Percentiles rank a stretch among this genome's conserved stretches.
Evolutionary conservation across 768 basidiomycete genomes (phyloP).

Genomic region (Serpula lacrymans): DNA sequence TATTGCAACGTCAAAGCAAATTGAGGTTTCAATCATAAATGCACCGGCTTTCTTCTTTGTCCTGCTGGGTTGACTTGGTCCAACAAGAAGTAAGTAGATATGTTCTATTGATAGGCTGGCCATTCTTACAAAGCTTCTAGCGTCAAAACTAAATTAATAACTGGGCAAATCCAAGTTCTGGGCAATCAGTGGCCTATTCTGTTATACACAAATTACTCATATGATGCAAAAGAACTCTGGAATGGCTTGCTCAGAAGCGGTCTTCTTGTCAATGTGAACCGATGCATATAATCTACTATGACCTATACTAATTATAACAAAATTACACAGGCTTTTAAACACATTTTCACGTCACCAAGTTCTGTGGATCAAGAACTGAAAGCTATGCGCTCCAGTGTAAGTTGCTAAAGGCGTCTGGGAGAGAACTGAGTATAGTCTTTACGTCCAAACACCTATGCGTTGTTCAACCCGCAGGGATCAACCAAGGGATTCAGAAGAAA

Average conservation of each 20-base stretch:
- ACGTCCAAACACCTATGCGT: no score
- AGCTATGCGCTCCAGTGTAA: conserved; percentile 21
- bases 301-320: no score
- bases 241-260: conserved; percentile 18
- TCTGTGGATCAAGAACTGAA: conserved; percentile 24
- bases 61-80: conserved; percentile 15
- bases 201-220: conserved; percentile 14
- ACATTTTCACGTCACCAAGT: conserved; percentile 29
- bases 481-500: no score
- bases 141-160: conserved; percentile 7
- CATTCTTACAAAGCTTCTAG: no score
- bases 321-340: conserved; percentile 24
- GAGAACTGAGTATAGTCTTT: no score
- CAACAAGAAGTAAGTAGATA: conserved; percentile 12
- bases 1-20: conserved; percentile 10
- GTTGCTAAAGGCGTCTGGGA: no score
- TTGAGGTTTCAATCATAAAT: conserved; percentile 12
- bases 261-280: conserved; percentile 20
- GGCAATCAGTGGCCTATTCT: conserved; percentile 19
- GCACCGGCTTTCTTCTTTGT: conserved; percentile 15
- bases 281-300: no score
- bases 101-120: no score
- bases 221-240: conserved; percentile 14
- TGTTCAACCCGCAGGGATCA: no score
- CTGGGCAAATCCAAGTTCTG: conserved; percentile 4